Conservation (phyloP, 441 rosid genomes). For the Adansonia grandidieri region DNA sequence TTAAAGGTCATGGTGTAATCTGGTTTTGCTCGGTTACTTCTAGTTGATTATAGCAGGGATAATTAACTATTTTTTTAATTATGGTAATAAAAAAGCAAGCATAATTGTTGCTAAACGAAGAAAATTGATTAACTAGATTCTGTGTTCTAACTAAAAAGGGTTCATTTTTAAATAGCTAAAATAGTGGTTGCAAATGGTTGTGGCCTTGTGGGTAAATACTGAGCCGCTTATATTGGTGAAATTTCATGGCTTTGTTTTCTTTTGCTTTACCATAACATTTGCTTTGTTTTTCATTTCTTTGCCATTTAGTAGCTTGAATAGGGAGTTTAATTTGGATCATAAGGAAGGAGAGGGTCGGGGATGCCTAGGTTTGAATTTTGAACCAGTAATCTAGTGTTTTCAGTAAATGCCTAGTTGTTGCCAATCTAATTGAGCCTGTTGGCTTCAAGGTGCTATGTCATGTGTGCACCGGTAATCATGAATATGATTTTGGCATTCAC, state of each 20-base stretch:
- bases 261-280: background rate
- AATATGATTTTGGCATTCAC: slow-evolving; percentile 81
- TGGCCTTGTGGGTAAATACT: background rate
- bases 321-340: background rate
- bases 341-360: background rate
- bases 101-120: background rate
- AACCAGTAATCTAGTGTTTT: background rate
- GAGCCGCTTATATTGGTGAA: background rate
- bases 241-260: background rate
- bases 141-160: background rate
- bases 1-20: too few relatives aligned
- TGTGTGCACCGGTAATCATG: slow-evolving; percentile 93
- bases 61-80: too few relatives aligned
- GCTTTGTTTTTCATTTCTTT: background rate
- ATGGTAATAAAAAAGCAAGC: background rate
- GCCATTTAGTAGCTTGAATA: background rate
- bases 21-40: too few relatives aligned
- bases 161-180: background rate
- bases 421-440: slow-evolving; percentile 63
- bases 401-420: background rate
- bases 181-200: background rate
- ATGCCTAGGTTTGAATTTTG: background rate
- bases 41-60: too few relatives aligned
- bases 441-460: slow-evolving; percentile 81
- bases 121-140: background rate